Base-by-base conservation (phyloP, 2,329 filamentous ascomycete genomes). In the Mycosphaerella sp. region DNA sequence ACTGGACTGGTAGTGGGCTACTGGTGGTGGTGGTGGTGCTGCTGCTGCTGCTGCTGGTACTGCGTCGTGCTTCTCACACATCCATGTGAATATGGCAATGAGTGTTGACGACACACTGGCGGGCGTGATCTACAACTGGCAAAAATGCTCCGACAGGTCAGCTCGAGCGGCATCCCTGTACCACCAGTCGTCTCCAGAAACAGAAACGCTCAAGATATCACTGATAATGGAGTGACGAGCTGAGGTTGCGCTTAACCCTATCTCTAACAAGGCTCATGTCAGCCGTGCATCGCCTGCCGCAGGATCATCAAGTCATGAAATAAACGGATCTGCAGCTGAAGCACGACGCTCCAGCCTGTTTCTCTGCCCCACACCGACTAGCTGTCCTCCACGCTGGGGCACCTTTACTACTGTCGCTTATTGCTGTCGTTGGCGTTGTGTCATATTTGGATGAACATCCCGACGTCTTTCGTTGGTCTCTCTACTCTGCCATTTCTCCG, bases 261-360 rank as follows among this genome's bases (percentile, higher is more conserved):
- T 51, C 48, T 51, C 48, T 51, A 29, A 51, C 43, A 51, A 44
- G 54, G 53, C 56, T 55, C 46, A 54, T 58, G 59, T 63, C 63
- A 64, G 59, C 59, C 61, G 58, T 59, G 56, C 59, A 60, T 61
- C 51, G 52, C 59, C 53, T 49, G 55, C 53, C 54, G 54, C 41
- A 48, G 56, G 29, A 45, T 49, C 40, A 34, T 14, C 23, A 58
- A 57, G 51, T 61, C 58, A 59, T 60, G 56, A 55, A 54, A 36
- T 42, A 58, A 48, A 51, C 45, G 53, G 53, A 59, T 60, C 59
- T 56, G 58, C 58, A 55, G 51, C 54, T 57, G 55, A 56, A 39
- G 48, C 54, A 62, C 52, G 51, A 59, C 53, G 54, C 59, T 57
- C 59, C 58, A 57, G 54, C 55, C 58, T 60, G 54, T 53, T 54